A percentile compares a stretch with the other conserved stretches of the same genome.
phyloP scores from a whole-genome alignment of 495 filamentous ascomycete species.

The Penicillium antarcticum region DNA sequence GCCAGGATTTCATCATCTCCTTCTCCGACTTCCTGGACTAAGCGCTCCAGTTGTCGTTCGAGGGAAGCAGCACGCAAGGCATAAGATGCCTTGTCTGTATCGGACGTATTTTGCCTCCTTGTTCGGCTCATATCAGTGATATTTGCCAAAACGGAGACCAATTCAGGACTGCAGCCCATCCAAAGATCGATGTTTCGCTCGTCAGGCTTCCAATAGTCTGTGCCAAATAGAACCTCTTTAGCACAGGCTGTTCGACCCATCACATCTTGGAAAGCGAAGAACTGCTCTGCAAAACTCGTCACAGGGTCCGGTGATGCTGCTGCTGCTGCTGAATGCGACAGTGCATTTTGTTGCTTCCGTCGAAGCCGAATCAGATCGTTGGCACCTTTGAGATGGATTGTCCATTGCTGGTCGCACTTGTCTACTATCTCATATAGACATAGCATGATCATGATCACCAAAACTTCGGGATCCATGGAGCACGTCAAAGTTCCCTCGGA shows the following conservation, averaged over 20 bases:
- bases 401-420: constrained; percentile 44
- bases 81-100: constrained; percentile 22
- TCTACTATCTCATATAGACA: constrained; percentile 47
- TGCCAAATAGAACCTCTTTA: constrained; percentile 37
- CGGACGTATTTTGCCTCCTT: constrained; percentile 24
- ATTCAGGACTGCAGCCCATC: constrained; percentile 46
- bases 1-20: constrained; percentile 28
- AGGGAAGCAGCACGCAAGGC: constrained; percentile 29
- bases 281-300: constrained; percentile 38
- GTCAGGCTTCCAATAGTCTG: constrained; percentile 40
- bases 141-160: constrained; percentile 37
- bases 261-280: constrained; percentile 48
- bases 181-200: constrained; percentile 37
- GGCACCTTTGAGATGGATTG: constrained; percentile 41
- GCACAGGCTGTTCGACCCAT: constrained; percentile 47
- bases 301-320: constrained; percentile 20
- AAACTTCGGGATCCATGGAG: constrained; percentile 33
- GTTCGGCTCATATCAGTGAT: constrained; percentile 43
- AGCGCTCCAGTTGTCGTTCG: constrained; percentile 24
- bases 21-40: constrained; percentile 35
- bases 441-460: constrained; percentile 46
- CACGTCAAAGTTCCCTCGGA: constrained; percentile 20
- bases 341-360: constrained; percentile 21
- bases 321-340: constrained; percentile 4
- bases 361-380: constrained; percentile 40